Percentiles rank a stretch among this genome's conserved stretches.
Evolutionary conservation across 2,329 filamentous ascomycete species (phyloP).

Genomic region (Paecilomyces variotii): DNA sequence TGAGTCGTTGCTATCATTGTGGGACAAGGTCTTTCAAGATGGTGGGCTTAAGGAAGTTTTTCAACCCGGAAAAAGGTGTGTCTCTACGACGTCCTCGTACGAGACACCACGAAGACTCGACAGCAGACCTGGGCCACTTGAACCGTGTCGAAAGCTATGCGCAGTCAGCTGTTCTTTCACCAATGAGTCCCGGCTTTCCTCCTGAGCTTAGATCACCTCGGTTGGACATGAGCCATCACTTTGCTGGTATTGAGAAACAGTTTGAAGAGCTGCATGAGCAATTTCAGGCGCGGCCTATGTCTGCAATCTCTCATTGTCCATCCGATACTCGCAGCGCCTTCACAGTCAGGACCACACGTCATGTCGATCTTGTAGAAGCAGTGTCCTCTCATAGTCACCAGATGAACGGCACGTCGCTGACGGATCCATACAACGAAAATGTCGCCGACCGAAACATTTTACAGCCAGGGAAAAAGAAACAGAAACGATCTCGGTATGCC

Average conservation of each 20-base stretch:
- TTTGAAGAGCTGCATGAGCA: slow-evolving; percentile 31
- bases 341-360: slow-evolving; percentile 18
- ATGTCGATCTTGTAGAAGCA: slow-evolving; percentile 35
- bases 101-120: background rate
- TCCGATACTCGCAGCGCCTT: slow-evolving; percentile 15
- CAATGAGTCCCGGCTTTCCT: background rate
- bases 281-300: slow-evolving; percentile 20
- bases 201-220: slow-evolving; percentile 8
- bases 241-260: slow-evolving; percentile 31
- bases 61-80: slow-evolving; percentile 12
- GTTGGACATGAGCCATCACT: slow-evolving; percentile 22
- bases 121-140: background rate
- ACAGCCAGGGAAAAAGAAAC: slow-evolving; percentile 16
- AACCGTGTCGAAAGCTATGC: background rate
- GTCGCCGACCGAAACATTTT: slow-evolving; percentile 37
- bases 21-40: slow-evolving; percentile 13
- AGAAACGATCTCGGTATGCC: slow-evolving; percentile 14
- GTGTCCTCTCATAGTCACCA: slow-evolving; percentile 21
- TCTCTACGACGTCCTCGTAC: background rate
- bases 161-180: background rate
- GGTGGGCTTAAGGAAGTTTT: slow-evolving; percentile 28
- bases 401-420: slow-evolving; percentile 13
- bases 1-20: slow-evolving; percentile 1
- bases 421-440: slow-evolving; percentile 34
- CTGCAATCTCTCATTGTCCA: slow-evolving; percentile 17